Evolutionary conservation across 225 moss, liverwort and hornwort genomes (phyloP), one percentile per base, ranked within the genome.

Genomic region (Physcomitrellopsis africana): DNA sequence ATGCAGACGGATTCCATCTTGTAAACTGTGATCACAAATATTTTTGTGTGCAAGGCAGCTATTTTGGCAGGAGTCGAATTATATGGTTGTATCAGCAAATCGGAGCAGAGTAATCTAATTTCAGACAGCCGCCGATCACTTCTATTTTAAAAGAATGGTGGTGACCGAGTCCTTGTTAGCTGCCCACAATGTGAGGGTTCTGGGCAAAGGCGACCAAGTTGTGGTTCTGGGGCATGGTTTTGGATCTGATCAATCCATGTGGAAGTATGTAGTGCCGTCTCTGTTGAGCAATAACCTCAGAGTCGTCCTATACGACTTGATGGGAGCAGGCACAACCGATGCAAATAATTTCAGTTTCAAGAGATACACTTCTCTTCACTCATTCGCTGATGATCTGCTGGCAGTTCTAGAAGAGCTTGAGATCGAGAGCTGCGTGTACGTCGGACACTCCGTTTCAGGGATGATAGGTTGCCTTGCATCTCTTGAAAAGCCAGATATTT

Each of bases 381-480:
- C 78, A 24, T 86, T 80, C 65, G 81, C 85, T 4, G 84, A 89
- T 49, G 89, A 92, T 68, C 81, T 89, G 24, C 87, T 91, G 8
- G 79, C 82, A 44, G 73, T 85, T 59, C 77, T 91, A 67, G 86
- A 91, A 18, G 91, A 89, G 77, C 85, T 91, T 68, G 86, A 85
- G 70, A 69, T 91, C 9, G 73, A 85, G 60, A 74, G 76, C 15
- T 89, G 84, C 17, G 82, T 89, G 55, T 92, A 58, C 66, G 71
- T 89, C 1, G 86, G 89, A 9, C 92, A 86, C 82, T 87, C 87
- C 18, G 78, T 89, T 51, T 82, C 85, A 12, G 87, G 82, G 7
- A 92, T 87, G 87, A 83, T 87, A 58, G 92, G 92, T 16, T 87
- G 83, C 69, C 82, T 92, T 17, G 92, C 92, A 0, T 82, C 86